Percentiles rank a stretch among this genome's conserved stretches.
Evolutionary conservation across 73 alveolate species (phyloP).

Genomic region (Stentor roeselii): DNA sequence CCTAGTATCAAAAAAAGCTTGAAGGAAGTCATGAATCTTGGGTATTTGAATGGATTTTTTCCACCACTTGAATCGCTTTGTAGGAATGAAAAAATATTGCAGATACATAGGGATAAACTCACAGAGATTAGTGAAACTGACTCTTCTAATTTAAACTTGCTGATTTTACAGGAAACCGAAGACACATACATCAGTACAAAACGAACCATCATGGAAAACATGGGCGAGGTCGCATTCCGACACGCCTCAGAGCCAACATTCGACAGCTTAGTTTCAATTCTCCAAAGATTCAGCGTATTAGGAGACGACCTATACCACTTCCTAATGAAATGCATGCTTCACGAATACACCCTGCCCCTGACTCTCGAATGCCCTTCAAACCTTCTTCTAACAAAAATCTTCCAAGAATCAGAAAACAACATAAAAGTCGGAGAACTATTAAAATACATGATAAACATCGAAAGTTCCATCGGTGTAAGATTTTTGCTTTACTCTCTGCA

Average conservation of each 20-base stretch:
- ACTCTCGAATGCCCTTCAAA: neutral
- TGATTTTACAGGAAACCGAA: neutral
- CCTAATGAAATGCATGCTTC: conserved; percentile 2
- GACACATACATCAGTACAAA: neutral
- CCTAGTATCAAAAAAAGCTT: conserved; percentile 1
- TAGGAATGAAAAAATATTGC: neutral
- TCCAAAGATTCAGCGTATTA: neutral
- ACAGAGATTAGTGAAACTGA: neutral
- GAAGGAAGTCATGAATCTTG: neutral
- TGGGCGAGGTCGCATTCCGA: conserved; percentile 8
- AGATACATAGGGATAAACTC: neutral
- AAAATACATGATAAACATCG: neutral
- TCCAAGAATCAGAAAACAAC: neutral
- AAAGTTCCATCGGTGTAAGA: conserved; percentile 22
- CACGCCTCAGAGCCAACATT: conserved; percentile 8
- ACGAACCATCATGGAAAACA: neutral
- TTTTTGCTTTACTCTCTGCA: neutral
- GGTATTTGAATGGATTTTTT: neutral
- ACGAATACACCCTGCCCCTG: neutral
- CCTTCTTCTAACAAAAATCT: neutral
- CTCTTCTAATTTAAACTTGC: neutral
- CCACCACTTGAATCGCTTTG: neutral
- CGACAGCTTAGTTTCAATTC: neutral
- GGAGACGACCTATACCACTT: neutral
- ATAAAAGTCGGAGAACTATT: neutral